A percentile compares a stretch with the other conserved stretches of the same genome.
These are phyloP conservation scores for Datura wrightii DNA, from an alignment of 257 asterid genomes.

Conservation along the genomic window DNA sequence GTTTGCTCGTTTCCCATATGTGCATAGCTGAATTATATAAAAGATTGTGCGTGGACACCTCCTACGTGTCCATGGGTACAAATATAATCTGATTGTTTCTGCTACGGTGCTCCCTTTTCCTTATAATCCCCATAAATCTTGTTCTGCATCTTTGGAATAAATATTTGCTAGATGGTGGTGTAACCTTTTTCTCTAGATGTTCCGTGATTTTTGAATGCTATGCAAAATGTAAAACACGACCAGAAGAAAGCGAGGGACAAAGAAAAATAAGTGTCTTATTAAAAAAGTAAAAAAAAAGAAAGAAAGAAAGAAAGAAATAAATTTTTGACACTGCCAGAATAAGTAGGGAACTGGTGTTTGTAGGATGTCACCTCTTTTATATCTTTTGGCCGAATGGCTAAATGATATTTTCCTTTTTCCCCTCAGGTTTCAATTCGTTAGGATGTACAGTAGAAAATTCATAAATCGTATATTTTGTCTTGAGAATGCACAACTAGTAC, in stretches of 20 bases:
- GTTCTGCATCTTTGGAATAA: neutral
- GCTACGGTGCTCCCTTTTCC: neutral
- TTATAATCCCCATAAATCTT: neutral
- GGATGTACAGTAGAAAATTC: neutral
- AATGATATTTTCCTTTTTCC: neutral
- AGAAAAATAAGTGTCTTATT: neutral
- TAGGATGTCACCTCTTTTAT: neutral
- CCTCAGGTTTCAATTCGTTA: neutral
- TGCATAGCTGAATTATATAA: neutral
- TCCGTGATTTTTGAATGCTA: neutral
- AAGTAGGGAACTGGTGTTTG: slow-evolving; percentile 7
- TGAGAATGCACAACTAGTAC: neutral
- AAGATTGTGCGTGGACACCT: neutral
- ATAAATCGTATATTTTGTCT: neutral
- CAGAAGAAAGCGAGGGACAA: neutral
- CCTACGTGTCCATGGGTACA: slow-evolving; percentile 9
- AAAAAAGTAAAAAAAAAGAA: neutral
- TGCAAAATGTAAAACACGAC: neutral
- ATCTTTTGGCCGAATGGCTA: neutral
- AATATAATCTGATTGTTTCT: slow-evolving; percentile 11
- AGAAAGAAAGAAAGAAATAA: no score
- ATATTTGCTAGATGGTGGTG: neutral
- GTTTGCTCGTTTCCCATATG: neutral
- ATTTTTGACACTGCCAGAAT: neutral
- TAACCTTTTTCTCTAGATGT: neutral